Conservation (phyloP, 257 asterid species). For the Cruciata laevipes region DNA sequence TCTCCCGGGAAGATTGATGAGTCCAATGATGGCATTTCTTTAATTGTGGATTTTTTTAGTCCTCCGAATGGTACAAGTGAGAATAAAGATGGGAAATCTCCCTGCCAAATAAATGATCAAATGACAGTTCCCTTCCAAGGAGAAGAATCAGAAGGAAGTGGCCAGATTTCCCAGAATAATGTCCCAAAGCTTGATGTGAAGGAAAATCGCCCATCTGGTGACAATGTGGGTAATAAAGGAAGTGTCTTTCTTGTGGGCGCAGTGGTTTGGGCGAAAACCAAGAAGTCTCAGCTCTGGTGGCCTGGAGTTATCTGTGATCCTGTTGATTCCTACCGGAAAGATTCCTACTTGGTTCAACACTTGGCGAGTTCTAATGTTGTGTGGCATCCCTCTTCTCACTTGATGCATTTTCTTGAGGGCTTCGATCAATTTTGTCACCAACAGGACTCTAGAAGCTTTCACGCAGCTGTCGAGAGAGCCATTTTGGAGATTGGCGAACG, state of each 20-base stretch:
- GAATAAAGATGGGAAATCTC: constrained; percentile 17
- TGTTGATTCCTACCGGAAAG: constrained; percentile 24
- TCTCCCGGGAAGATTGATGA: constrained; percentile 36
- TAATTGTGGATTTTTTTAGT: constrained; percentile 67
- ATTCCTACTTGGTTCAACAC: constrained; percentile 40
- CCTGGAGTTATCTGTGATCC: constrained; percentile 67
- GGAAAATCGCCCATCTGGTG: constrained; percentile 6
- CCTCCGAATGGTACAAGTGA: constrained; percentile 36
- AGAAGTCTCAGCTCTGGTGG: constrained; percentile 65
- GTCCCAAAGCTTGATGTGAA: constrained; percentile 10
- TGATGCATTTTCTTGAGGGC: constrained; percentile 62
- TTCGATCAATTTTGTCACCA: constrained; percentile 44
- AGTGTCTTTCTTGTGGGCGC: constrained; percentile 43
- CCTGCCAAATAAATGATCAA: background rate
- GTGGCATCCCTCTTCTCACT: constrained; percentile 41
- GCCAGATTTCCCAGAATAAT: background rate
- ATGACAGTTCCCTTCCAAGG: constrained; percentile 1
- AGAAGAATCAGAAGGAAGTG: constrained; percentile 13
- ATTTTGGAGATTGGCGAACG: constrained; percentile 46
- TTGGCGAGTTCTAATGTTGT: constrained; percentile 40
- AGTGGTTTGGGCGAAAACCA: constrained; percentile 69
- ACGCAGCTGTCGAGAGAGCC: constrained; percentile 59
- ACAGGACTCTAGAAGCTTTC: constrained; percentile 39
- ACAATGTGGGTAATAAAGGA: constrained; percentile 19
- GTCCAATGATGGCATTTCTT: constrained; percentile 43